phyloP scores from a whole-genome alignment of 177 flowering plant species.

The Vitis hybrid region DNA sequence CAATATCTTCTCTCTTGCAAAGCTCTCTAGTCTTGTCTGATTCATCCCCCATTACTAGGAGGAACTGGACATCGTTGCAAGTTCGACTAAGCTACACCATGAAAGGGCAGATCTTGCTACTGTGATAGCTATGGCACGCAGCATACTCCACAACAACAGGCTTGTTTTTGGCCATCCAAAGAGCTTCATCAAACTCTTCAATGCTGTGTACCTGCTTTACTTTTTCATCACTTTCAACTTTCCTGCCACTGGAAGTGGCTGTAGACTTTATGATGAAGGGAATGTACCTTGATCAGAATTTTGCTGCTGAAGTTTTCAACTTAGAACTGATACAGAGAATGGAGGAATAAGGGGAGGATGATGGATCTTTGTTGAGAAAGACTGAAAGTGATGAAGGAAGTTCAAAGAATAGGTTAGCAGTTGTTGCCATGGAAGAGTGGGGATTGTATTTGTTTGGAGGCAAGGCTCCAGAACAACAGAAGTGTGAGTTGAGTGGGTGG shows the following conservation, averaged over 20 bases:
- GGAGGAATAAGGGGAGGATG: neutral
- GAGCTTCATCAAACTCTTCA: conserved; percentile 74
- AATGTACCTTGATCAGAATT: neutral
- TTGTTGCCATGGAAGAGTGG: conserved; percentile 25
- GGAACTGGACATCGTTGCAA: conserved; percentile 81
- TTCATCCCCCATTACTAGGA: conserved; percentile 86
- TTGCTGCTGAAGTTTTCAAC: conserved; percentile 9
- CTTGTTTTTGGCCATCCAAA: conserved; percentile 54
- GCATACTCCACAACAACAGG: conserved; percentile 89
- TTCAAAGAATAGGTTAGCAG: conserved; percentile 19
- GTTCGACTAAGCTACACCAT: conserved; percentile 82
- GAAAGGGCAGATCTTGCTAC: conserved; percentile 78
- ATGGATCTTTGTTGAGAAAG: neutral
- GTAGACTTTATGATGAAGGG: conserved; percentile 28
- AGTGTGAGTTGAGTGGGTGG: too few species aligned
- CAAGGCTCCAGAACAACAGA: too few species aligned
- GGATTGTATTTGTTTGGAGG: too few species aligned
- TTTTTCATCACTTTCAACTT: conserved; percentile 42
- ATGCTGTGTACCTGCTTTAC: conserved; percentile 63
- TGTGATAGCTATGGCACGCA: conserved; percentile 47
- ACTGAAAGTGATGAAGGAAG: conserved; percentile 10
- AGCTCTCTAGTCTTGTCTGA: conserved; percentile 60
- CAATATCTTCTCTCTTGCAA: conserved; percentile 66
- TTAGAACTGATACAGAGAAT: conserved; percentile 10
- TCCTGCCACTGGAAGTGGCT: conserved; percentile 22